These are phyloP conservation scores for Lolium perenne DNA, from an alignment of 176 grass and related monocot species.

Conservation along the genomic window DNA sequence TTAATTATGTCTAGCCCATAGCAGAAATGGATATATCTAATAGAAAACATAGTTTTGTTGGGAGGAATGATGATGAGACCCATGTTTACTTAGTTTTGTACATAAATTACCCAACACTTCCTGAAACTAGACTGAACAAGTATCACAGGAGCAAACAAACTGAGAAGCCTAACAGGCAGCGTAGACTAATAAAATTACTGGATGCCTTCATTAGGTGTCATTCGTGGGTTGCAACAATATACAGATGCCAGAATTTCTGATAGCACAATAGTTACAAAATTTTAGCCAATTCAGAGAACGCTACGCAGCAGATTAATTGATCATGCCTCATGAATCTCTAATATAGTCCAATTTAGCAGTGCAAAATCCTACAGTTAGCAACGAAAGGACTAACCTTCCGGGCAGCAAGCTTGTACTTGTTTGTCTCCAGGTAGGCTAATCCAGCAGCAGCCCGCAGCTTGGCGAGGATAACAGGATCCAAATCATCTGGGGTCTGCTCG, in stretches of 20 bases:
- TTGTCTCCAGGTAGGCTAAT: slow-evolving; percentile 78
- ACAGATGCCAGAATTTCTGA: background rate
- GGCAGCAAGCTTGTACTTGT: slow-evolving; percentile 95
- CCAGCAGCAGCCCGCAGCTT: slow-evolving; percentile 87
- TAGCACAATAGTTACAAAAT: background rate
- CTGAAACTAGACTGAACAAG: background rate
- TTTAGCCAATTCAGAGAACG: background rate
- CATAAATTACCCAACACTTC: background rate
- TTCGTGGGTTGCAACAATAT: background rate
- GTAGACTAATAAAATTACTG: background rate
- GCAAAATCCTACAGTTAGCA: background rate
- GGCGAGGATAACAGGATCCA: slow-evolving; percentile 57
- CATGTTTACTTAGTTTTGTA: background rate
- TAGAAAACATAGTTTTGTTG: background rate
- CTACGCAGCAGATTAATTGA: background rate
- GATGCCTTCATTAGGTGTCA: background rate
- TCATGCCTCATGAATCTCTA: background rate
- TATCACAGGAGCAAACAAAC: background rate
- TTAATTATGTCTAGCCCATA: background rate
- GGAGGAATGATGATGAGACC: background rate
- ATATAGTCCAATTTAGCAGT: background rate
- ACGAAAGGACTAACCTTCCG: slow-evolving; percentile 71
- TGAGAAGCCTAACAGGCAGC: background rate
- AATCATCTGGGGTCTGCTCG: slow-evolving; percentile 74
- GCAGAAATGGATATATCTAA: background rate